Evolutionary conservation across 768 basidiomycete species (phyloP).

Genomic region (Calocybe cyanea): DNA sequence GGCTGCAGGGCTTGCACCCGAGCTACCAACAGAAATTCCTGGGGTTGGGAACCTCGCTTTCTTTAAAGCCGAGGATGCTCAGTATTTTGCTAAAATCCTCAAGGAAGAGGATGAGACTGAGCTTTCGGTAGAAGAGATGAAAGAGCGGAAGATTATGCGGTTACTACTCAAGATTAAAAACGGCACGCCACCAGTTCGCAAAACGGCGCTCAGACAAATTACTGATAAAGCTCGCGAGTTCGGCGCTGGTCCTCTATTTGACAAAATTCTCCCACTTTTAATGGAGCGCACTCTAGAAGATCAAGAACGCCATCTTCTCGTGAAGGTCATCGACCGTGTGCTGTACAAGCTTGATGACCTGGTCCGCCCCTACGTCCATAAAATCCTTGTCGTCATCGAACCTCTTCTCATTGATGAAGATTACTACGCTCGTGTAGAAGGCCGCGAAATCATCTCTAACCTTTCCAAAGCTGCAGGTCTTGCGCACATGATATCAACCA

Average conservation of each 20-base stretch:
- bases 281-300: conserved; percentile 99
- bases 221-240: conserved; percentile 99
- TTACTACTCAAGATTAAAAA: conserved; percentile 98
- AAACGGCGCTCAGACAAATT: conserved; percentile 95
- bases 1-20: conserved; percentile 88
- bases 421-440: conserved; percentile 94
- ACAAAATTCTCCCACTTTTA: conserved; percentile 95
- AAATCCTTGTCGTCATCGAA: conserved; percentile 99
- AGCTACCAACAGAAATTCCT: conserved; percentile 95
- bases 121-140: conserved; percentile 94
- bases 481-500: conserved; percentile 99
- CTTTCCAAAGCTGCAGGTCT: conserved; percentile 97
- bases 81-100: conserved; percentile 95
- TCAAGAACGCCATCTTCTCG: conserved; percentile 95
- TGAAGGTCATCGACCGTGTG: conserved; percentile 98
- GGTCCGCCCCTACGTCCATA: conserved; percentile 98
- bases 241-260: conserved; percentile 95
- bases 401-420: conserved; percentile 98
- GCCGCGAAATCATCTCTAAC: conserved; percentile 98
- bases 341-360: conserved; percentile 99
- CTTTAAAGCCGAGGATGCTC: conserved; percentile 97
- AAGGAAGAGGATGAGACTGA: conserved; percentile 95
- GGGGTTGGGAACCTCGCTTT: conserved; percentile 96
- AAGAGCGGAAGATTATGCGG: conserved; percentile 99
- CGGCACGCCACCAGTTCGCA: conserved; percentile 96